phyloP scores from a whole-genome alignment of 148 eudicot species.

The Vaccinium corymbosum region DNA sequence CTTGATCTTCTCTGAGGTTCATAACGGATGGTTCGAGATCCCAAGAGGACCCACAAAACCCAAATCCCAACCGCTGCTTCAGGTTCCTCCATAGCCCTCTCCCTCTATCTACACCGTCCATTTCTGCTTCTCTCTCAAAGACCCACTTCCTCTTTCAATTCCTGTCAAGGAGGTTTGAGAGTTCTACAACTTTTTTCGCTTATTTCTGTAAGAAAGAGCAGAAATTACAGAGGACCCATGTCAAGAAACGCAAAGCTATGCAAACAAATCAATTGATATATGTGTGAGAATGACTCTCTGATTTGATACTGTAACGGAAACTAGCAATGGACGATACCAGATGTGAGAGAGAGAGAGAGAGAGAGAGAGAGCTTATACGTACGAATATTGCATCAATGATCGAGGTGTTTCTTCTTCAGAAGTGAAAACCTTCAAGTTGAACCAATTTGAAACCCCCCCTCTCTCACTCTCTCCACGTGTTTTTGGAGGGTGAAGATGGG shows the following conservation, averaged over 20 bases:
- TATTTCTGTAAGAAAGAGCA: not conserved
- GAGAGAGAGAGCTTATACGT: not conserved
- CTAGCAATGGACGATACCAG: not conserved
- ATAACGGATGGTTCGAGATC: not conserved
- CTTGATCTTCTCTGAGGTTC: not conserved
- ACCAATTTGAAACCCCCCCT: not conserved
- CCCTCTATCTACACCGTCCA: slow-evolving; percentile 20
- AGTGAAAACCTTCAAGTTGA: not conserved
- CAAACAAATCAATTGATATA: not conserved
- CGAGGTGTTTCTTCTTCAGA: not conserved
- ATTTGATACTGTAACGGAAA: too few relatives aligned
- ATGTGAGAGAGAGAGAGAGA: not conserved
- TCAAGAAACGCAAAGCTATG: not conserved
- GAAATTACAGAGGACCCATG: not conserved
- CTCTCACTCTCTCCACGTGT: slow-evolving; percentile 3
- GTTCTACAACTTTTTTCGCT: not conserved
- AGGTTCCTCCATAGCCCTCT: slow-evolving; percentile 18
- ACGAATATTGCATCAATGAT: not conserved
- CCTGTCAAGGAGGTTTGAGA: not conserved
- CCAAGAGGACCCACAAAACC: slow-evolving; percentile 14
- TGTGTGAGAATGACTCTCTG: too few relatives aligned
- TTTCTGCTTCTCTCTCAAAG: not conserved
- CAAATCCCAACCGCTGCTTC: slow-evolving; percentile 17
- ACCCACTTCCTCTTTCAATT: not conserved
- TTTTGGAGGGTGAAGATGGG: not conserved